These are phyloP conservation scores for Solanum hybrid DNA, from an alignment of 305 asterid species.

Conservation along the genomic window DNA sequence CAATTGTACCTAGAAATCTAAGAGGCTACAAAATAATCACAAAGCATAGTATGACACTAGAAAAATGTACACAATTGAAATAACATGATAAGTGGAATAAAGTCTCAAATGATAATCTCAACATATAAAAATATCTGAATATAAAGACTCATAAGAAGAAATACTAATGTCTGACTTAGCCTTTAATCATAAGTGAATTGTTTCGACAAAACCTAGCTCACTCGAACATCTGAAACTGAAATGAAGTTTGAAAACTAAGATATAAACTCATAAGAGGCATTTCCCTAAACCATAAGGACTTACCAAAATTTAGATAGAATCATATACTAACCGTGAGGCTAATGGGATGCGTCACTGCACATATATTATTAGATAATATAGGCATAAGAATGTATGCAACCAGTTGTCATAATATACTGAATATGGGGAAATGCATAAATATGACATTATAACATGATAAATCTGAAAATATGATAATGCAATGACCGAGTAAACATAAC, in stretches of 20 bases:
- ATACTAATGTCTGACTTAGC: background rate
- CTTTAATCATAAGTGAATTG: background rate
- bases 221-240: background rate
- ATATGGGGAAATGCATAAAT: background rate
- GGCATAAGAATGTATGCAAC: background rate
- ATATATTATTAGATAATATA: no score
- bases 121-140: background rate
- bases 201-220: background rate
- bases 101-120: background rate
- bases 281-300: background rate
- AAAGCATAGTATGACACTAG: background rate
- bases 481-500: background rate
- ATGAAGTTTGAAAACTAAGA: background rate
- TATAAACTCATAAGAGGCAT: background rate
- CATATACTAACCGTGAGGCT: background rate
- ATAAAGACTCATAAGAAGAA: background rate
- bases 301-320: no score
- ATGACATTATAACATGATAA: background rate
- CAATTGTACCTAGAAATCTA: no score
- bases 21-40: background rate
- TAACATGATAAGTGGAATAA: background rate
- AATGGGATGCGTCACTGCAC: background rate
- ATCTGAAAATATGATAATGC: background rate
- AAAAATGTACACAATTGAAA: background rate
- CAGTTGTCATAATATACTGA: background rate